Evolutionary conservation across 73 alveolate genomes (phyloP).

Genomic region (Tetrahymena elliotti): DNA sequence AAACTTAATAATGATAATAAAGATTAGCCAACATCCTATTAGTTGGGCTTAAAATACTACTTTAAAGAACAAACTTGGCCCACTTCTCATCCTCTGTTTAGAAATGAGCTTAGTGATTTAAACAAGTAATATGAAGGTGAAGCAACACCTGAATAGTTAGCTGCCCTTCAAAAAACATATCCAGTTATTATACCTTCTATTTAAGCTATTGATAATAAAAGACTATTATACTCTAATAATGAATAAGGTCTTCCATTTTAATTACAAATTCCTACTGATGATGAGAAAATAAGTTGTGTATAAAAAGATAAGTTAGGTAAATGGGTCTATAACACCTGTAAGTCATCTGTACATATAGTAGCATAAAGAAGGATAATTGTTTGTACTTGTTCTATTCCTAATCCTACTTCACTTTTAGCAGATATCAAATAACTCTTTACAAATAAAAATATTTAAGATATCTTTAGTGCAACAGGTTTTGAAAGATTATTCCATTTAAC

Average conservation of each 20-base stretch:
- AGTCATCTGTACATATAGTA: neutral
- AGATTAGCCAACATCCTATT: neutral
- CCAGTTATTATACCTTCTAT: neutral
- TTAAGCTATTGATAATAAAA: neutral
- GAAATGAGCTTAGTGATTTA: neutral
- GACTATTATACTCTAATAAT: neutral
- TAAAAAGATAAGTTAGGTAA: neutral
- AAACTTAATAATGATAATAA: neutral
- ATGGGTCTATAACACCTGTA: neutral
- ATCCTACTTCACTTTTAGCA: neutral
- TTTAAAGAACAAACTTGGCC: neutral
- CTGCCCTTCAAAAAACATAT: neutral
- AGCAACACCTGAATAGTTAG: neutral
- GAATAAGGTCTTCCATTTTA: neutral
- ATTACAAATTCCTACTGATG: neutral
- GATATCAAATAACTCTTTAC: neutral
- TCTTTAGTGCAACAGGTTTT: neutral
- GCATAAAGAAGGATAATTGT: neutral
- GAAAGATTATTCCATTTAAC: neutral
- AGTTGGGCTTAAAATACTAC: neutral
- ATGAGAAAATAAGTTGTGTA: neutral
- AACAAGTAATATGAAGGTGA: neutral
- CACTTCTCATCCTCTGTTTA: neutral
- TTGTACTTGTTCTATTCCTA: neutral
- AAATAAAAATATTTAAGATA: neutral